A percentile compares a stretch with the other conserved stretches of the same genome.
Evolutionary conservation across 805 yeast species (phyloP).

Genomic region (Phaffomyces opuntiae): DNA sequence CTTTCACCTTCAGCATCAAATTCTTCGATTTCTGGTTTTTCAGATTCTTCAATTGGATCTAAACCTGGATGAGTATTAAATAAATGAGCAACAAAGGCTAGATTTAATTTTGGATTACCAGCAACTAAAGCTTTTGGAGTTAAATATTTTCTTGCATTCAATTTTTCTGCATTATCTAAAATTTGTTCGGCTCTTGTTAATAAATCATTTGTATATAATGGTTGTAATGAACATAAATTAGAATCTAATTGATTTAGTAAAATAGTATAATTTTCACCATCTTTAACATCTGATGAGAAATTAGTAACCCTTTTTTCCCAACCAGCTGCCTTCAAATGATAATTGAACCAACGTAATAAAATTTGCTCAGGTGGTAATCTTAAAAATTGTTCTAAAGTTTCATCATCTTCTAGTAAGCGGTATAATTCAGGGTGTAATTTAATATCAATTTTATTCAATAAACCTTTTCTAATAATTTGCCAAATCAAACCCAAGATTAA

Average conservation of each 20-base stretch:
- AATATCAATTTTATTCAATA: slow-evolving; percentile 90
- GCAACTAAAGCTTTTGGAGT: slow-evolving; percentile 90
- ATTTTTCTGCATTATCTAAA: slow-evolving; percentile 77
- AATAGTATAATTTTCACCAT: slow-evolving; percentile 93
- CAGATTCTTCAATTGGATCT: slow-evolving; percentile 88
- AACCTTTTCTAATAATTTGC: slow-evolving; percentile 97
- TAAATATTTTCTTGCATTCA: slow-evolving; percentile 89
- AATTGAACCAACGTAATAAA: slow-evolving; percentile 94
- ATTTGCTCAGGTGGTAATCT: slow-evolving; percentile 98
- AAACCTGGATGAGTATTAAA: slow-evolving; percentile 96
- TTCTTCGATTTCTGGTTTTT: slow-evolving; percentile 91
- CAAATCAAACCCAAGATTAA: slow-evolving; percentile 86
- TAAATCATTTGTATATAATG: slow-evolving; percentile 72
- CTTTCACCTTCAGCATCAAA: slow-evolving; percentile 99
- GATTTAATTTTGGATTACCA: slow-evolving; percentile 93
- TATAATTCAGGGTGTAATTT: slow-evolving; percentile 94
- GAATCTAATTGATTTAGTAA: slow-evolving; percentile 86
- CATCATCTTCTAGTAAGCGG: slow-evolving; percentile 91
- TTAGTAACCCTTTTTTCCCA: slow-evolving; percentile 82
- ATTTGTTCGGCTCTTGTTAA: slow-evolving; percentile 83
- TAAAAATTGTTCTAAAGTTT: slow-evolving; percentile 92
- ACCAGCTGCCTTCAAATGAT: slow-evolving; percentile 87
- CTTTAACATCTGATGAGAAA: slow-evolving; percentile 81
- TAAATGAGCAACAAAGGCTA: slow-evolving; percentile 95
- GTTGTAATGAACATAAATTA: slow-evolving; percentile 69